Evolutionary conservation across 768 basidiomycete genomes (phyloP).

Genomic region (Boletus sp.): DNA sequence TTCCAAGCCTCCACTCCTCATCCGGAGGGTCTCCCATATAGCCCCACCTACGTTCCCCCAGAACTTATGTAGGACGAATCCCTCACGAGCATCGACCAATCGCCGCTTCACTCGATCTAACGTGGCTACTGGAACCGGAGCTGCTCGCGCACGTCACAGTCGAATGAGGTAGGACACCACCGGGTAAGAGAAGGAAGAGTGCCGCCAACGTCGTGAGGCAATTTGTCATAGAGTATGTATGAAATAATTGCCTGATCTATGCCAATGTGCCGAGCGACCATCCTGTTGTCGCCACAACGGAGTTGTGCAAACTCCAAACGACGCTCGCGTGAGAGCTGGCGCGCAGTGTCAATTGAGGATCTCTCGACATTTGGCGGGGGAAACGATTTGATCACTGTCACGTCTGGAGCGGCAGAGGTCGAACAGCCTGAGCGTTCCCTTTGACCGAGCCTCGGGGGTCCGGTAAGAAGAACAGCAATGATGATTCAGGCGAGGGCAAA

Average conservation of each 20-base stretch:
- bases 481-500: slow-evolving; percentile 48
- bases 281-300: slow-evolving; percentile 13
- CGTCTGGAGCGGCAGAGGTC: slow-evolving; percentile 23
- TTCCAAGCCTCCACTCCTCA: slow-evolving; percentile 75
- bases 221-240: slow-evolving; percentile 45
- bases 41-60: slow-evolving; percentile 53
- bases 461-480: slow-evolving; percentile 57
- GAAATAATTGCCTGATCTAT: slow-evolving; percentile 46
- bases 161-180: slow-evolving; percentile 48
- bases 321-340: slow-evolving; percentile 13
- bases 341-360: slow-evolving; percentile 7
- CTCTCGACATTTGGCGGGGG: slow-evolving; percentile 3
- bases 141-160: slow-evolving; percentile 40
- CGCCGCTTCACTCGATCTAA: slow-evolving; percentile 58
- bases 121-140: slow-evolving; percentile 31
- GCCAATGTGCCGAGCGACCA: slow-evolving; percentile 31
- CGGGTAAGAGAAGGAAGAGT: slow-evolving; percentile 42
- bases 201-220: slow-evolving; percentile 45
- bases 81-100: slow-evolving; percentile 42
- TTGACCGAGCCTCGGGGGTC: slow-evolving; percentile 13
- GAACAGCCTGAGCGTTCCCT: slow-evolving; percentile 18
- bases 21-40: slow-evolving; percentile 63
- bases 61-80: slow-evolving; percentile 36
- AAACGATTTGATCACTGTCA: slow-evolving; percentile 24
- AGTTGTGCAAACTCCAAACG: slow-evolving; percentile 9